Evolutionary conservation across 1,284 basidiomycete genomes (phyloP), one percentile per base, ranked within the genome.

Genomic region (Heterobasidion occidentale): DNA sequence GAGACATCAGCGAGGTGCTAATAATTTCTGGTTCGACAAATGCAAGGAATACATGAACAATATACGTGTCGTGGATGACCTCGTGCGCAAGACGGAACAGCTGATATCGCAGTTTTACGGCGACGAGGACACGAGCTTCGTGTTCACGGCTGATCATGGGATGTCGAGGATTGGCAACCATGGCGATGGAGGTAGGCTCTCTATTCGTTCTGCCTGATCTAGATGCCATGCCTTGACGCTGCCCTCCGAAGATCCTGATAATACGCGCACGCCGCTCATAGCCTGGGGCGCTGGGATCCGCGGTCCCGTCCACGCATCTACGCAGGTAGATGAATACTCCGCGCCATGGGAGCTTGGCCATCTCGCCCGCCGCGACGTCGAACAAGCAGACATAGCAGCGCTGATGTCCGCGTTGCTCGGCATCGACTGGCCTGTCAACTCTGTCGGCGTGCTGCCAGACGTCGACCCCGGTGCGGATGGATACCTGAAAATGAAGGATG

Each of bases 151-250:
- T 0, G 92, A 95, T 67, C 92, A 95, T 66, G 92, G 92, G 6
- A 95, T 95, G 92, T 90, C 88, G 8, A 81, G 78, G 47, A 89
- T 93, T 56, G 92, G 92, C 33, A 95, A 94, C 64, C 92, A 95
- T 60, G 92, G 92, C 2, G 92, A 95, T 63, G 92, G 92, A 35
- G 85, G 88, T 90, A 62, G 54, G 34, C 47, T 17, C 35, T 54
- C 34, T 53, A n/a, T 52, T 51, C 0, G 33, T 36, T 9, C 15
- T 35, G n/a, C 17, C n/a, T 51, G n/a, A 9, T n/a, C 33, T 1
- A 51, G 0, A 14, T 48, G 3, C 3, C 7, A 17, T 48, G 2
- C 3, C 7, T 1, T 48, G 19, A 48, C 9, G 19, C 6, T 17
- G 2, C 19, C n/a, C 3, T 27, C 15, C n/a, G 0, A 59, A 91